These are phyloP conservation scores for Pelagophyceae sp. DNA, from an alignment of 352 stramenopile species.

Conservation along the genomic window DNA sequence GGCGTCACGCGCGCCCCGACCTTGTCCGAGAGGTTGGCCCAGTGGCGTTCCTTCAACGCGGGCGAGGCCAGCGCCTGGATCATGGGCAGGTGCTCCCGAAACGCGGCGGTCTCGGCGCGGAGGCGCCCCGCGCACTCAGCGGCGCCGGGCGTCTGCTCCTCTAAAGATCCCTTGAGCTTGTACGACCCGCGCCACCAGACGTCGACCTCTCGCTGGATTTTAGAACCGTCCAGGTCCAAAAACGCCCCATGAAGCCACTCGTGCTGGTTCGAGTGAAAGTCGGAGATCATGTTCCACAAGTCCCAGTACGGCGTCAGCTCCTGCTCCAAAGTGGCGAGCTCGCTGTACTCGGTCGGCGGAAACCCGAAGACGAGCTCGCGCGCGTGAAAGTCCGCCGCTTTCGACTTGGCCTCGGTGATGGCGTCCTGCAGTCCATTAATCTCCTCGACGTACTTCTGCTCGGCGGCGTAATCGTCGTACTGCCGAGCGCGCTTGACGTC, in stretches of 20 bases:
- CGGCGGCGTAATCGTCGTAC: slow-evolving; percentile 54
- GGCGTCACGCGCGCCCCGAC: slow-evolving; percentile 75
- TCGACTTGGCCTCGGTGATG: slow-evolving; percentile 74
- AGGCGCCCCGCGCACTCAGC: slow-evolving; percentile 71
- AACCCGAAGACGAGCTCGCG: slow-evolving; percentile 83
- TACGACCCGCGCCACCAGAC: slow-evolving; percentile 85
- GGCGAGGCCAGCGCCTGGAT: slow-evolving; percentile 79
- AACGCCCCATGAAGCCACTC: slow-evolving; percentile 82
- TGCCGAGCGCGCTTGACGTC: slow-evolving; percentile 64
- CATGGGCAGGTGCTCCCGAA: slow-evolving; percentile 76
- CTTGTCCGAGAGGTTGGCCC: slow-evolving; percentile 72
- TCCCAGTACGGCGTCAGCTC: slow-evolving; percentile 81
- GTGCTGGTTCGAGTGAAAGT: slow-evolving; percentile 78
- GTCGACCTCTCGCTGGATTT: slow-evolving; percentile 75
- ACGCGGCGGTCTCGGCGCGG: slow-evolving; percentile 77
- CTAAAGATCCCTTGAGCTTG: slow-evolving; percentile 74
- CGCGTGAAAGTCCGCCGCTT: slow-evolving; percentile 78
- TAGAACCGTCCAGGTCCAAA: slow-evolving; percentile 67
- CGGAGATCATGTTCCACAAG: slow-evolving; percentile 85
- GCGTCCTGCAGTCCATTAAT: slow-evolving; percentile 72
- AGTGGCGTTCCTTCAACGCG: slow-evolving; percentile 79
- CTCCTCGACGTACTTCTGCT: slow-evolving; percentile 74
- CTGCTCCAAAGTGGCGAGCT: slow-evolving; percentile 64
- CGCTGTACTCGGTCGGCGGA: slow-evolving; percentile 73
- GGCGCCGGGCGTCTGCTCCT: slow-evolving; percentile 70